Percentiles rank a stretch among this genome's conserved stretches.
phyloP scores from a whole-genome alignment of 2,329 filamentous ascomycete species.

The Truncatella angustata region DNA sequence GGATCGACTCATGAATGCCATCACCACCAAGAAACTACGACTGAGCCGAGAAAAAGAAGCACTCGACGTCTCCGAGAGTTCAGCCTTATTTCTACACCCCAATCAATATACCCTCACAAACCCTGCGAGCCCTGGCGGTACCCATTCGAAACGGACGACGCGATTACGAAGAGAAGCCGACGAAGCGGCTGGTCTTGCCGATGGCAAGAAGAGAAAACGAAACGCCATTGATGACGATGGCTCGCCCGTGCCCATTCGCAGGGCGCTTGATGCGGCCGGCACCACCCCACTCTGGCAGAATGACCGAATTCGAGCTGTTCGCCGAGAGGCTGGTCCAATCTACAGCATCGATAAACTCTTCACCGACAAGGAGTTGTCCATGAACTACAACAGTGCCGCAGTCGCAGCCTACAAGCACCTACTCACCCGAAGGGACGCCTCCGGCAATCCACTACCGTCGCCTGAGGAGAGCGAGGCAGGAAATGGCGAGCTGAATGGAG shows the following conservation, averaged over 20 bases:
- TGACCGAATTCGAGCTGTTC: conserved; percentile 52
- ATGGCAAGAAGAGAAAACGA: conserved; percentile 62
- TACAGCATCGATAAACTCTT: conserved; percentile 71
- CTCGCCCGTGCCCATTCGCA: conserved; percentile 57
- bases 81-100: conserved; percentile 63
- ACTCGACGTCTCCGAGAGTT: conserved; percentile 65
- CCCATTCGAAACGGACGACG: conserved; percentile 62
- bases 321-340: conserved; percentile 56
- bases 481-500: conserved; percentile 49
- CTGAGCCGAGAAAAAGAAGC: conserved; percentile 66
- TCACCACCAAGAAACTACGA: conserved; percentile 63
- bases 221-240: conserved; percentile 60
- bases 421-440: conserved; percentile 53
- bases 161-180: conserved; percentile 60
- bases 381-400: conserved; percentile 64
- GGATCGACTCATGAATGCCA: conserved; percentile 65
- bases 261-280: conserved; percentile 53
- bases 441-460: conserved; percentile 48
- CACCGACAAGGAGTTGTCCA: conserved; percentile 65
- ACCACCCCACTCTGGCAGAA: conserved; percentile 63
- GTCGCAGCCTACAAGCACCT: conserved; percentile 62
- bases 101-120: conserved; percentile 67
- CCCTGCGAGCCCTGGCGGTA: conserved; percentile 61
- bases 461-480: conserved; percentile 54
- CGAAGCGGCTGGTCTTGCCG: conserved; percentile 52